phyloP scores from a whole-genome alignment of 768 basidiomycete genomes.

The Leccinum uliginosum region DNA sequence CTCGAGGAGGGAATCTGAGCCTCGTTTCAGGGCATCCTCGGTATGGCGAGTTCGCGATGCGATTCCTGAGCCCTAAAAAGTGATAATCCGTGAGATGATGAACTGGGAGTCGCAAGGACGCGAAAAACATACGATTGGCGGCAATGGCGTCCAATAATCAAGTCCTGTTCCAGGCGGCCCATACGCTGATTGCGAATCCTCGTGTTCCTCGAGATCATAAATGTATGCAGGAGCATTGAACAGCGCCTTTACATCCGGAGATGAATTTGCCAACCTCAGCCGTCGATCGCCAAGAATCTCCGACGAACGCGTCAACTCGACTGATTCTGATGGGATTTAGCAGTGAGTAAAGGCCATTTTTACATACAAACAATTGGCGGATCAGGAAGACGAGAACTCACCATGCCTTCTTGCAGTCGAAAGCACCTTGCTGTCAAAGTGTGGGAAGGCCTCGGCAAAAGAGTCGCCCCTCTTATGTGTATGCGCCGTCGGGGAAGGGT shows the following conservation, averaged over 20 bases:
- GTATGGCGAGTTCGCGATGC: slow-evolving; percentile 62
- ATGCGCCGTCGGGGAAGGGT: slow-evolving; percentile 74
- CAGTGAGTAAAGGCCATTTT: slow-evolving; percentile 1
- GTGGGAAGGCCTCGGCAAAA: slow-evolving; percentile 92
- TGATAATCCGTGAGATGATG: slow-evolving; percentile 18
- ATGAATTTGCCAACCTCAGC: slow-evolving; percentile 80
- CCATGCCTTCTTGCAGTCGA: slow-evolving; percentile 73
- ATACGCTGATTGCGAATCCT: slow-evolving; percentile 60
- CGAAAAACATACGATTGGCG: slow-evolving; percentile 59
- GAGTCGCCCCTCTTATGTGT: slow-evolving; percentile 86
- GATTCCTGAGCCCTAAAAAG: slow-evolving; percentile 59
- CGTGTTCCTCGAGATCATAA: slow-evolving; percentile 72
- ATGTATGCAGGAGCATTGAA: slow-evolving; percentile 86
- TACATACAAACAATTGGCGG: slow-evolving; percentile 30
- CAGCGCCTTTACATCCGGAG: slow-evolving; percentile 92
- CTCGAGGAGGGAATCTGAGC: slow-evolving; percentile 79
- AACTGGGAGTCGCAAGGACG: slow-evolving; percentile 3
- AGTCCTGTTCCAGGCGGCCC: slow-evolving; percentile 44
- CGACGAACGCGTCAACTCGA: slow-evolving; percentile 62
- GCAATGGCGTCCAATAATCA: slow-evolving; percentile 76
- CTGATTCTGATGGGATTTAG: slow-evolving; percentile 51
- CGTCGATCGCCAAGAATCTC: slow-evolving; percentile 68
- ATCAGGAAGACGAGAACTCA: slow-evolving; percentile 20
- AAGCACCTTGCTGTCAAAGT: slow-evolving; percentile 92
- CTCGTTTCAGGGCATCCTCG: slow-evolving; percentile 76